Evolutionary conservation across 345 rosid genomes (phyloP), one percentile per base, ranked within the genome.

Genomic region (Bruguiera sexangula): DNA sequence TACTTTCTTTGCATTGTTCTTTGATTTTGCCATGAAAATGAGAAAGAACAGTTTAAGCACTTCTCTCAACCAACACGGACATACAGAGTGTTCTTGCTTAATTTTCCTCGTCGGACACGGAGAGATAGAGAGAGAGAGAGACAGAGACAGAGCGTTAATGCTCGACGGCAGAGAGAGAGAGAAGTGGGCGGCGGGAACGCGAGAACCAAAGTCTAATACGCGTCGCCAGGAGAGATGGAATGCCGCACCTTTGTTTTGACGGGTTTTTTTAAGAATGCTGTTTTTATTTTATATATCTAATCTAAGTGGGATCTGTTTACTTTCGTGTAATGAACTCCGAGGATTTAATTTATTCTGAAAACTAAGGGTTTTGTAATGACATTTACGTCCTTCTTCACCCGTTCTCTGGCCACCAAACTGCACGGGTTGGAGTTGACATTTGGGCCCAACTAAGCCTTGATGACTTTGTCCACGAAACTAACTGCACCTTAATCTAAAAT

Each of bases 1-100:
- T 39, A 74, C 81, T 43, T 70, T 74, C 21, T 73, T 73, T 1
- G 63, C 75, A 65, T 46, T 73, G 61, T 55, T 66, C 75, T 73
- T 78, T 39, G 68, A 50, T 70, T 73, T 78, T 1, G 72, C 78
- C 81, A 78, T 78, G 8, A 57, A 53, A 18, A n/a, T 5, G 11
- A 34, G 48, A 52, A 24, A 20, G 6, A 21, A 27, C 1, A 46
- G 22, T 8, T 8, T 46, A 4, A 27, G n/a, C 37, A 27, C 60
- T 62, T 70, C 37, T 53, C 21, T 26, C 36, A 32, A 29, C 4
- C 22, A 39, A 62, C 3, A 39, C 43, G 16, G 3, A 32, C 36
- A 60, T 8, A 7, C 34, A 24, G 26, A 6, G 19, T 52, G 16
- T 62, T 16, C 32, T 58, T 36, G 1, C 20, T 19, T 27, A 36